Percentiles rank a stretch among this genome's conserved stretches.
Evolutionary conservation across 2,329 filamentous ascomycete species (phyloP).

Genomic region (Fusarium sp.): DNA sequence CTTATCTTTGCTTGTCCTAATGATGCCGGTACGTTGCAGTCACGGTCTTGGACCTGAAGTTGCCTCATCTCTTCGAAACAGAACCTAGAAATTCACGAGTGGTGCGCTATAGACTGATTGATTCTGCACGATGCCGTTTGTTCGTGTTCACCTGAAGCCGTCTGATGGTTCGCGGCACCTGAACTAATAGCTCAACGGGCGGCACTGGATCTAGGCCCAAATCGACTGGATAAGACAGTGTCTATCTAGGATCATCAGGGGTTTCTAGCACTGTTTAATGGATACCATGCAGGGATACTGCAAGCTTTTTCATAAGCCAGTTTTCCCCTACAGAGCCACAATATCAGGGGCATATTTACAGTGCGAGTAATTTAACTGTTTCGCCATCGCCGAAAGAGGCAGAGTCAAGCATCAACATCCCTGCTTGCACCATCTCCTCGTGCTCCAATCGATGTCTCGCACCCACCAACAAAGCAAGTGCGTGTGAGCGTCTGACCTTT

Average conservation of each 20-base stretch:
- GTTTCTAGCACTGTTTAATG: constrained; percentile 32
- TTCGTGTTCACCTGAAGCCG: constrained; percentile 43
- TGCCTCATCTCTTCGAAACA: not conserved
- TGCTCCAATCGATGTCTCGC: constrained; percentile 41
- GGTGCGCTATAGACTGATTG: not conserved
- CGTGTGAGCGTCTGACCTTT: constrained; percentile 2
- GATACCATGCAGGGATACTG: constrained; percentile 15
- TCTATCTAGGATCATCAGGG: constrained; percentile 23
- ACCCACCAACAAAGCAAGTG: constrained; percentile 29
- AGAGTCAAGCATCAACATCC: constrained; percentile 35
- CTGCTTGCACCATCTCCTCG: constrained; percentile 35
- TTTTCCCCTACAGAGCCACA: not conserved
- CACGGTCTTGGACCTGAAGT: not conserved
- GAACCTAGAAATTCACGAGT: not conserved
- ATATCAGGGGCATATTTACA: constrained; percentile 39
- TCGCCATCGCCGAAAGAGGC: constrained; percentile 42
- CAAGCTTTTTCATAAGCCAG: constrained; percentile 20
- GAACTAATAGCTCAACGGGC: constrained; percentile 15
- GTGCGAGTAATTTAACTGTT: constrained; percentile 40
- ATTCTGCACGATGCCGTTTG: constrained; percentile 12
- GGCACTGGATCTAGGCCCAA: not conserved
- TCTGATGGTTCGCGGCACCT: constrained; percentile 33
- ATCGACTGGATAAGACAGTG: constrained; percentile 23
- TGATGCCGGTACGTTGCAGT: not conserved
- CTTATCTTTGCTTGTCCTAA: not conserved